A percentile compares a stretch with the other conserved stretches of the same genome.
These are phyloP conservation scores for Pachysandra terminalis DNA, from an alignment of 164 flowering plant genomes.

Conservation along the genomic window DNA sequence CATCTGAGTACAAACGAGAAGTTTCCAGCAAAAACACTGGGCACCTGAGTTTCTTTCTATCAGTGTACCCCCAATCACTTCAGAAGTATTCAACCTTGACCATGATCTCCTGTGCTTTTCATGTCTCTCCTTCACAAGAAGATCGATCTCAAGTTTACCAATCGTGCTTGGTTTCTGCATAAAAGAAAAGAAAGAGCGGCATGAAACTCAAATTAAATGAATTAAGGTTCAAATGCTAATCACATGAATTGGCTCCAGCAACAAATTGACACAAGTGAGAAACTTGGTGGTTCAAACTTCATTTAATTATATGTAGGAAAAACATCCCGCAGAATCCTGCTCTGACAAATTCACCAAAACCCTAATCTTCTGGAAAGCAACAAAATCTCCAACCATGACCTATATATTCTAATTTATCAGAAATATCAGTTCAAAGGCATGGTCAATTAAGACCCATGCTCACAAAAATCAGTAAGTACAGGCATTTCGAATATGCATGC, in stretches of 20 bases:
- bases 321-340: too few species aligned
- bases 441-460: too few species aligned
- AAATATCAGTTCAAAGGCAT: too few species aligned
- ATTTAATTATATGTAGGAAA: too few species aligned
- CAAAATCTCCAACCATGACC: too few species aligned
- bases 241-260: background rate
- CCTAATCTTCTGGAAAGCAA: too few species aligned
- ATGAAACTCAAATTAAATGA: background rate
- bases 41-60: conserved; percentile 49
- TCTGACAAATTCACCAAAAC: too few species aligned
- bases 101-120: conserved; percentile 47
- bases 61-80: conserved; percentile 49
- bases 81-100: conserved; percentile 81
- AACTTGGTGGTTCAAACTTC: background rate
- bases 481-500: too few species aligned
- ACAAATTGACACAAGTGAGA: background rate
- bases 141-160: conserved; percentile 57
- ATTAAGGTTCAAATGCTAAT: background rate
- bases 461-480: too few species aligned
- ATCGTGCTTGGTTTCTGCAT: conserved; percentile 42
- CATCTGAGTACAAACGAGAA: conserved; percentile 49
- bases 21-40: conserved; percentile 82
- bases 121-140: conserved; percentile 49
- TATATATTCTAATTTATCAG: too few species aligned
- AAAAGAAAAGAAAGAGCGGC: conserved; percentile 5